phyloP scores from a whole-genome alignment of 192 early-diverging fungal genomes.

The Allomyces arbusculus region DNA sequence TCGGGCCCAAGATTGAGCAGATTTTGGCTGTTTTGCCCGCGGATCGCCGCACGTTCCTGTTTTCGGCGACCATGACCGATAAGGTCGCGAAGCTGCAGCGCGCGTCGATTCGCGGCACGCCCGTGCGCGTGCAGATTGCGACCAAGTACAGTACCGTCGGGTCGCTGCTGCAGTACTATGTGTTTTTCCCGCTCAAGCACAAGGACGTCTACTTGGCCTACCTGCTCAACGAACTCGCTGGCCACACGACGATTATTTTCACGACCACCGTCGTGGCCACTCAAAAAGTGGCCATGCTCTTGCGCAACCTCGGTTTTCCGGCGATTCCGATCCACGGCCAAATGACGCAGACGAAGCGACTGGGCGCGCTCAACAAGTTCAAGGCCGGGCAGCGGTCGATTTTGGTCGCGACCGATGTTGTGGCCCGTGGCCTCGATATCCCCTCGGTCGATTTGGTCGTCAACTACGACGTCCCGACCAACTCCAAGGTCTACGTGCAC shows the following conservation, averaged over 20 bases:
- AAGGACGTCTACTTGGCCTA: slow-evolving; percentile 89
- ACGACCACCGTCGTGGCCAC: slow-evolving; percentile 71
- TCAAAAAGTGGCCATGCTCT: slow-evolving; percentile 63
- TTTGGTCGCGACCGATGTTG: slow-evolving; percentile 88
- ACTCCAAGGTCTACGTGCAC: slow-evolving; percentile 75
- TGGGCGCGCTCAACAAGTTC: slow-evolving; percentile 86
- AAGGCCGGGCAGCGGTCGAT: slow-evolving; percentile 72
- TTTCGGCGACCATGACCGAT: slow-evolving; percentile 96
- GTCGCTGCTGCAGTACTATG: slow-evolving; percentile 83
- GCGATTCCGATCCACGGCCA: slow-evolving; percentile 88
- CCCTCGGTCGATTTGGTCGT: slow-evolving; percentile 86
- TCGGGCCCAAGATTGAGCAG: slow-evolving; percentile 90
- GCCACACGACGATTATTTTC: slow-evolving; percentile 80
- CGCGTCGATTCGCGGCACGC: slow-evolving; percentile 59
- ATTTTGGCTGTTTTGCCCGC: slow-evolving; percentile 78
- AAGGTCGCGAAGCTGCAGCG: slow-evolving; percentile 92
- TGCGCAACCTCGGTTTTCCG: slow-evolving; percentile 82
- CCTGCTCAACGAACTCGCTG: slow-evolving; percentile 81
- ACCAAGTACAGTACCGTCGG: slow-evolving; percentile 89
- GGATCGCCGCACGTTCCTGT: slow-evolving; percentile 79
- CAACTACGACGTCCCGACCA: slow-evolving; percentile 88
- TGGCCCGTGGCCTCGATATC: slow-evolving; percentile 76
- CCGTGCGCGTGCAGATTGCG: slow-evolving; percentile 89
- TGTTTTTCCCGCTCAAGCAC: slow-evolving; percentile 89
- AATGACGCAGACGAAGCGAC: slow-evolving; percentile 74